phyloP scores from a whole-genome alignment of 139 green algal genomes.

The Coccomyxa sp. region DNA sequence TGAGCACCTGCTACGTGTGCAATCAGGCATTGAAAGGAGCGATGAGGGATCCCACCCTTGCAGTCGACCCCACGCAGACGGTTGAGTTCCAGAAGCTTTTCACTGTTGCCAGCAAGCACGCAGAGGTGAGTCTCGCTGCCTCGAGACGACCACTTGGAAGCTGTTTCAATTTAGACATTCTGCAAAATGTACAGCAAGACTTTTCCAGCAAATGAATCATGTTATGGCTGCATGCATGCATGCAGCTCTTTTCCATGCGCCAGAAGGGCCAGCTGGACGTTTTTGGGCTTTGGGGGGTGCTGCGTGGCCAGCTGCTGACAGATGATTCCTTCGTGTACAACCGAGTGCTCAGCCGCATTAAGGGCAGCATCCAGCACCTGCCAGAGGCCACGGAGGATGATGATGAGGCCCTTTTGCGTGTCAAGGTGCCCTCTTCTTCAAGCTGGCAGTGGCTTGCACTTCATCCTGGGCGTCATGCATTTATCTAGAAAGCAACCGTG shows the following conservation, averaged over 20 bases:
- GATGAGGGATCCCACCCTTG: conserved; percentile 13
- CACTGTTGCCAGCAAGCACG: conserved; percentile 22
- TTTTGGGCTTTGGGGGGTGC: conserved; percentile 49
- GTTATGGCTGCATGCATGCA: neutral
- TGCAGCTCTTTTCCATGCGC: conserved; percentile 36
- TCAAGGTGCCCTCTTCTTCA: conserved; percentile 5
- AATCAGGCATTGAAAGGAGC: conserved; percentile 36
- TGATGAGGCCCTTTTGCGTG: conserved; percentile 16
- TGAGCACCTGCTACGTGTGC: neutral
- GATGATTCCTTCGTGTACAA: conserved; percentile 75
- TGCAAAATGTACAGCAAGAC: no score
- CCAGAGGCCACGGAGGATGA: conserved; percentile 26
- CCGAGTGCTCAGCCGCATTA: conserved; percentile 44
- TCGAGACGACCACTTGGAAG: no score
- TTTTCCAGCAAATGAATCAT: no score
- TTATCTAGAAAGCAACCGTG: neutral
- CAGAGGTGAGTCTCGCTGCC: conserved; percentile 13
- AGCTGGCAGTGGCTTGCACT: neutral
- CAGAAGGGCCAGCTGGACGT: conserved; percentile 55
- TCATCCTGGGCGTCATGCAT: neutral
- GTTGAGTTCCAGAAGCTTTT: conserved; percentile 41
- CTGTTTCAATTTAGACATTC: no score
- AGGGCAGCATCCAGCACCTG: conserved; percentile 29
- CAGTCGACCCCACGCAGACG: conserved; percentile 20
- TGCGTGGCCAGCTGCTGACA: conserved; percentile 28